Evolutionary conservation across 108 stramenopile genomes (phyloP), one percentile per base, ranked within the genome.

Genomic region (Pseudonitzschia multistriata): DNA sequence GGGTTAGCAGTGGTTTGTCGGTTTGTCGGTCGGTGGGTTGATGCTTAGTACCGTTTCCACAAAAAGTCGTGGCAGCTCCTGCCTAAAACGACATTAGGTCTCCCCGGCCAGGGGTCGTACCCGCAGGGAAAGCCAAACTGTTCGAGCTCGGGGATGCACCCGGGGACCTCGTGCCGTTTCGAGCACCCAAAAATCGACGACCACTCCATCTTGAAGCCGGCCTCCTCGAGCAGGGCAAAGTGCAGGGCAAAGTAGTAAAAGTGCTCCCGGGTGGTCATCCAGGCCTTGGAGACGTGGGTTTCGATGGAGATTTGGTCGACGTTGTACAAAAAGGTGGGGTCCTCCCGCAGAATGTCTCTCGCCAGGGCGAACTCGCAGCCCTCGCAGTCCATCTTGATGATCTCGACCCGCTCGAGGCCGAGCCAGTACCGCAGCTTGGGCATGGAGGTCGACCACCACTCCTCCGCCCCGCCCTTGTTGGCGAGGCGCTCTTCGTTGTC

Each of bases 271-370:
- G 77, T 75, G 29, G 71, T 80, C 66, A 88, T 67, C 87, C 87
- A 88, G 15, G 82, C 75, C 29, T 66, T 74, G n/a, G 84, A 72
- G 2, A 79, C 84, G 50, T 88, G 87, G 4, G 82, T 81, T 49
- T 88, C 87, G 62, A 85, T 79, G 7, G 80, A 75, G 21, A 88
- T 69, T 49, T 88, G 84, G 65, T 74, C 87, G 2, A 88, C 81
- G 45, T 79, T 77, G 62, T 66, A 27, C 13, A 88, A 69, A 53
- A 85, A 88, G 17, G 49, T 22, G n/a, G 82, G 84, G 72, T 85
- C 87, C 48, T 88, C 87, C 0, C 42, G 15, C 7, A 88, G 24
- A 52, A 88, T 88, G 47, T 88, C 87, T 34, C 84, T 42, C 25
- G 87, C 81, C 40, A 85, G 66, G 8, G 84, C 82, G 49, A 81